Evolutionary conservation across 2,329 filamentous ascomycete species (phyloP).

Genomic region (Nannizziopsis barbatae): DNA sequence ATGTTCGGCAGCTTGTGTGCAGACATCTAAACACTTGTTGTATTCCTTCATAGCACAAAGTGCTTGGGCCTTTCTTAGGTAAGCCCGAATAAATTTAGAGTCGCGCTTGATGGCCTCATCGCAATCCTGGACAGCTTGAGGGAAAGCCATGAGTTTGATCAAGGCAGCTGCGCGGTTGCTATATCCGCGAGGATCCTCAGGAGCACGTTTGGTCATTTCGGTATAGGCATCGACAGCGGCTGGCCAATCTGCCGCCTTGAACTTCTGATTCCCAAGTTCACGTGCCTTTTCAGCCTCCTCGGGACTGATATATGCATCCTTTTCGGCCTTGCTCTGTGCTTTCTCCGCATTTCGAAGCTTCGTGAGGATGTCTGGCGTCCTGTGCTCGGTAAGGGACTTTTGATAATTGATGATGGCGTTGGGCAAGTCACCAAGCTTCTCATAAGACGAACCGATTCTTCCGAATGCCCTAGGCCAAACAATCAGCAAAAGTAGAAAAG

Average conservation of each 20-base stretch:
- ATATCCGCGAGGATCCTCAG: conserved; percentile 85
- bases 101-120: conserved; percentile 84
- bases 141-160: conserved; percentile 93
- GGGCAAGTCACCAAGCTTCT: conserved; percentile 70
- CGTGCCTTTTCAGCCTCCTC: conserved; percentile 90
- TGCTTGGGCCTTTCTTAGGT: conserved; percentile 91
- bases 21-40: conserved; percentile 84
- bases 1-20: conserved; percentile 64
- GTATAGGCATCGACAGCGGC: conserved; percentile 85
- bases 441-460: conserved; percentile 85
- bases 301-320: conserved; percentile 74
- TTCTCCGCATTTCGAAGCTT: conserved; percentile 91
- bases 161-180: conserved; percentile 95
- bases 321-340: conserved; percentile 63
- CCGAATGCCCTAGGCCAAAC: conserved; percentile 57
- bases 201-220: conserved; percentile 94
- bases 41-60: conserved; percentile 98
- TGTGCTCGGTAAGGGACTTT: conserved; percentile 89
- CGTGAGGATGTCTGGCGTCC: conserved; percentile 81
- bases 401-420: conserved; percentile 83
- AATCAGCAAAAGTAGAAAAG: conserved; percentile 12
- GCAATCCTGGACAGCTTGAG: conserved; percentile 84
- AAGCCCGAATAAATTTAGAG: conserved; percentile 83
- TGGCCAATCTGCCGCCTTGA: conserved; percentile 94
- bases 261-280: conserved; percentile 88